A percentile compares a stretch with the other conserved stretches of the same genome.
Conservation (phyloP, 495 filamentous ascomycete species). For the Tuber calosporum region DNA sequence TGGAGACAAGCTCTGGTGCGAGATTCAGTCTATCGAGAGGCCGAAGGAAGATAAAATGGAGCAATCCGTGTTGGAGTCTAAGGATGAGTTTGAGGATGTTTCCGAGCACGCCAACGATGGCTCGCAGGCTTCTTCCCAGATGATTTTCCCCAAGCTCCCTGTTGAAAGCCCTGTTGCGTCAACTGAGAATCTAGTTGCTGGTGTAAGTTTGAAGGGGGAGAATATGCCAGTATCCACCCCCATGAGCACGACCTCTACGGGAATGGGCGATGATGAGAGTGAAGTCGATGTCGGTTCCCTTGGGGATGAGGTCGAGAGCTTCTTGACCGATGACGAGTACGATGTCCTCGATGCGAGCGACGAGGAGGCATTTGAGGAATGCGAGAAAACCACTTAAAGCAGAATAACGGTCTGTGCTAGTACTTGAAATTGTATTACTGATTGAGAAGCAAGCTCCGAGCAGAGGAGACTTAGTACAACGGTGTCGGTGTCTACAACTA, state of each 20-base stretch:
- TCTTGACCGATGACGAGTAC: constrained; percentile 95
- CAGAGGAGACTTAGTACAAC: constrained; percentile 15
- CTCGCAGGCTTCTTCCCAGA: constrained; percentile 47
- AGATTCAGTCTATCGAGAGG: constrained; percentile 59
- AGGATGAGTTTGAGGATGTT: constrained; percentile 31
- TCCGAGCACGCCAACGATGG: constrained; percentile 26
- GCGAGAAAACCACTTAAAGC: constrained; percentile 21
- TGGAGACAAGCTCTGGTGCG: constrained; percentile 91
- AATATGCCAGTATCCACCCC: constrained; percentile 21
- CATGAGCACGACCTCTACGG: constrained; percentile 49
- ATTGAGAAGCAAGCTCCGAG: constrained; percentile 12
- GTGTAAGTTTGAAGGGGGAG: constrained; percentile 41
- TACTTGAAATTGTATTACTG: constrained; percentile 37
- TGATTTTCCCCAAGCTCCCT: constrained; percentile 95
- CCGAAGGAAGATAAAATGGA: constrained; percentile 23
- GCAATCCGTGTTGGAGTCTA: constrained; percentile 13
- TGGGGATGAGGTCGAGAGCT: constrained; percentile 53
- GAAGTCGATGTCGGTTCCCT: constrained; percentile 45
- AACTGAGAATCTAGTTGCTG: constrained; percentile 48
- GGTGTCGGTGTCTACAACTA: constrained; percentile 27
- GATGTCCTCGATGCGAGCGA: constrained; percentile 94
- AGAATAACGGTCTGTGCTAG: constrained; percentile 13
- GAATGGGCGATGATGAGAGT: constrained; percentile 51
- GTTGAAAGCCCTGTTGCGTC: constrained; percentile 85
- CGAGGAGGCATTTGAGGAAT: constrained; percentile 55